Evolutionary conservation across 1,139 yeast species (phyloP), one percentile per base, ranked within the genome.

Genomic region (Debaryomycetaceae sp.): DNA sequence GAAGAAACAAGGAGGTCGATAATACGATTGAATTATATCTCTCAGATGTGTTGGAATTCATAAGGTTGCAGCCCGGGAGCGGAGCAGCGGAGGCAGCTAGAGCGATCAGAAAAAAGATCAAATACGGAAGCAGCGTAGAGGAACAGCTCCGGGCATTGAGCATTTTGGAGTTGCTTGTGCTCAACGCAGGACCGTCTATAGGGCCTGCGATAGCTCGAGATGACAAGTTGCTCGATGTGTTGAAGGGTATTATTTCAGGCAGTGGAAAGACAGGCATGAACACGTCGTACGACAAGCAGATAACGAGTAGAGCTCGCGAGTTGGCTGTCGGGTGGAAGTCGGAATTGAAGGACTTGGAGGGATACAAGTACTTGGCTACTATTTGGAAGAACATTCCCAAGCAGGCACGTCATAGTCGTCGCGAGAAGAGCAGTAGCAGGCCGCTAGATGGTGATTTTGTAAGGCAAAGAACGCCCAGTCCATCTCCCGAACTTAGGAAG

Each of bases 31-130:
- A 72, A 47, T 62, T 71, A 9, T 64, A 66, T 41, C 57, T 74
- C 36, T 58, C 68, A 5, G 75, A 70, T 45, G 60, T 74, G 35
- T 53, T 74, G 27, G 66, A 71, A 24, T 59, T 74, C 46, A 72
- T 74, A 48, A 62, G 65, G 46, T 54, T 72, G 37, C 79, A 73
- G 56, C 65, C 67, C 0, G 39, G 55, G 9, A 48, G 60, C 20
- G 76, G 95, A 1, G 81, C 89, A 1, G 68, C 74, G 8, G 98
- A 91, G 63, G 95, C 96, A 1, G 97, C 97, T 0, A 73, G 98
- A 43, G 95, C 96, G 1, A 71, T 93, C 35, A 76, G 99, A 43
- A 93, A 93, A 70, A 82, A 84, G 59, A 71, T 93, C 60, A 93
- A 93, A 66, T 87, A 93, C 60, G 98, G 98, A n/a, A 63, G 60